Base-by-base conservation (phyloP, 768 basidiomycete species). In the Pholiota conissans region DNA sequence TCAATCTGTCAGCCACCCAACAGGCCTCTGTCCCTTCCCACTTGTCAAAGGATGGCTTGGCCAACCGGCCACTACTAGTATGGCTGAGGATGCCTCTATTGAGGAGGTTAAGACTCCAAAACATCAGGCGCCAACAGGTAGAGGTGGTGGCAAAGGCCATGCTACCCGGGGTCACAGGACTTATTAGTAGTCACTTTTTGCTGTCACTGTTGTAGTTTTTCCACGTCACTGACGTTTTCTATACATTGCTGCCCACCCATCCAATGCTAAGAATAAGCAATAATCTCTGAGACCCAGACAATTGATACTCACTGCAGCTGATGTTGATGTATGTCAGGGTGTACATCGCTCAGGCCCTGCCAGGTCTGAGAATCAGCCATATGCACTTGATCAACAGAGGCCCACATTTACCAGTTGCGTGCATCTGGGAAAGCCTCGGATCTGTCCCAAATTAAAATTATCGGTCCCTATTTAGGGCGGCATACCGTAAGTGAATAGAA, bases 391-490 rank as follows among this genome's bases (percentile, higher is more conserved):
- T 49, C 47, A 28, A 49, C 7, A 2, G 47, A 28, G 47, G 47
- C 47, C 47, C 47, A 49, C 47, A 49, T 49, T 28, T 49, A 49
- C 47, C 47, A 29, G 26, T 28, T 13, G 47, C 26, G 26, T 29
- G 47, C 47, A n/a, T 24, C 26, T 29, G 47, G 47, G 24, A 49
- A 49, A 49, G 47, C 47, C 47, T 28, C 26, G 26, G 47, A 49
- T 29, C 47, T 8, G 47, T 28, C 40, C 40, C 16, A n/a, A n/a
- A n/a, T 13, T 27, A 6, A 4, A 26, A 28, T 27, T 14, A 28
- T 2, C 20, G 47, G 47, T 49, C 47, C 47, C 47, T 49, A 49
- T 49, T 49, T 28, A 49, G 47, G 47, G 47, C 13, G 47, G 47
- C 47, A 27, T 49, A 49, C 47, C 47, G 16, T 29, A 27, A 49